Base-by-base conservation (phyloP, 176 grass and related monocot species). In the Chloris gayana region DNA sequence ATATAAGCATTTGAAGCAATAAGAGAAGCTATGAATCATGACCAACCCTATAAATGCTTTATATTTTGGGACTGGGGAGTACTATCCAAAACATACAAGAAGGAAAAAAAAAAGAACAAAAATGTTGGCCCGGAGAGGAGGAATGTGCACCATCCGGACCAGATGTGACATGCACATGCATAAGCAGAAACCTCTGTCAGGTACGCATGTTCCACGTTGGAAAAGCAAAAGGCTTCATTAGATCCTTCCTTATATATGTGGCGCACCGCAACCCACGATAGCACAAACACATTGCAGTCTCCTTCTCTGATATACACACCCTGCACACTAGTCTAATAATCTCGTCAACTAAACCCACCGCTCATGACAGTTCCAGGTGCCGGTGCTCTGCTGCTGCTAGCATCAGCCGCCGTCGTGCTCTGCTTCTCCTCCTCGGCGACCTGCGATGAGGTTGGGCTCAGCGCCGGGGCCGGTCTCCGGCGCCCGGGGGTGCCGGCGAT, bases 401-500 rank as follows among this genome's bases (percentile, higher is more conserved):
- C 3, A 0, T n/a, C 57, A 4, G 53, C 21, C 0, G 14, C 30
- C 4, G 21, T 5, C 17, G 60, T 18, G 21, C 29, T 64, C 41
- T 72, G 9, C 42, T 50, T 9, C 46, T 49, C 62, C 42, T 50
- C 62, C 17, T 1, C 76, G 62, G 44, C 13, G 29, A 19, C 19
- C 9, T 42, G 17, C 17, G 41, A 14, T 7, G 75, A n/a, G 27
- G 41, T 2, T 4, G 39, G 2, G 15, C 9, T 11, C 69, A 31
- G 66, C 35, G 0, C 22, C 37, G 22, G 42, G 34, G 34, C 34
- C 34, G 41, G 41, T 8, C 8, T 42, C 41, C 41, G 41, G 41
- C 41, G 41, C 12, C 45, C 14, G 35, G 18, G 3, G 35, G 38
- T 86, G 50, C 82, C 82, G 19, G 87, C 87, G 70, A 14, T 85